Evolutionary conservation across 2,329 filamentous ascomycete species (phyloP).

Genomic region (Ophiosphaerella herpotricha): DNA sequence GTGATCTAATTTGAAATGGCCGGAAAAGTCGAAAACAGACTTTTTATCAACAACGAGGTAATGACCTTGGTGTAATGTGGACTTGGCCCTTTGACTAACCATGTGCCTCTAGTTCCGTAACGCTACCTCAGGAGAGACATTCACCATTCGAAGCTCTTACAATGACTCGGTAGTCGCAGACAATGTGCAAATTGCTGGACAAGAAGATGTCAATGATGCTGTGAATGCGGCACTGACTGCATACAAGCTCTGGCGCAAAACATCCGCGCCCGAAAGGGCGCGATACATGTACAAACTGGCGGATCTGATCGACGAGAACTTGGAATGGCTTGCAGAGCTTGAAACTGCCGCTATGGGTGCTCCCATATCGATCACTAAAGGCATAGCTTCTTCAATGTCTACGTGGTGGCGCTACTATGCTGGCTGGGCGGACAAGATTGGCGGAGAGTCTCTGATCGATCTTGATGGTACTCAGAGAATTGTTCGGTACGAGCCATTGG

Average conservation of each 20-base stretch:
- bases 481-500: constrained; percentile 67
- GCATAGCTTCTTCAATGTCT: neutral
- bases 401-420: neutral
- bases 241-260: neutral
- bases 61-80: neutral
- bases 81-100: neutral
- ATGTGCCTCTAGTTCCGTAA: neutral
- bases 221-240: neutral
- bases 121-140: neutral
- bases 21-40: neutral
- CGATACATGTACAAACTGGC: neutral
- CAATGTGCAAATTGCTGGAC: neutral
- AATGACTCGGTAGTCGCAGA: neutral
- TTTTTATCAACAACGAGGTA: neutral
- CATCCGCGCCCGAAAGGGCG: neutral
- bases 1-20: neutral
- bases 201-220: neutral
- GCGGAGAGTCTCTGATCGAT: constrained; percentile 69
- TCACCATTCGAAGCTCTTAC: neutral
- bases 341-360: neutral
- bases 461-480: constrained; percentile 68
- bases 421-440: constrained; percentile 54
- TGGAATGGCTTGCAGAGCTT: neutral
- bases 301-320: neutral
- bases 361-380: neutral